These are phyloP conservation scores for Claviceps humidiphila DNA, from an alignment of 2,329 filamentous ascomycete species.

Conservation along the genomic window DNA sequence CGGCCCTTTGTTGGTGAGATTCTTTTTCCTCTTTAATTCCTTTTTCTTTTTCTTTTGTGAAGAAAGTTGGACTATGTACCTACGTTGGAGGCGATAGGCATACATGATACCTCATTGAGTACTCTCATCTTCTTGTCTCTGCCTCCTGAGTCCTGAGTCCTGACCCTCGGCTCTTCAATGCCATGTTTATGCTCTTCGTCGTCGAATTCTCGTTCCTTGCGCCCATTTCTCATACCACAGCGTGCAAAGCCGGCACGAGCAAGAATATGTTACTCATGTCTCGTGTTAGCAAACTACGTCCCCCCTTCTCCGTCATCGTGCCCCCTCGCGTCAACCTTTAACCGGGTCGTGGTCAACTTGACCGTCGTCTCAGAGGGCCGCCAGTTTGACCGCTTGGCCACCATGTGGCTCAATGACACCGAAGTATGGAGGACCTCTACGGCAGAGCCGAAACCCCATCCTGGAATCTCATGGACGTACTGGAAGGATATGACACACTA, in stretches of 20 bases:
- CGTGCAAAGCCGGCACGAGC: not conserved
- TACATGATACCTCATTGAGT: not conserved
- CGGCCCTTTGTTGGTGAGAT: constrained; percentile 54
- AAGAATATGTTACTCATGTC: not conserved
- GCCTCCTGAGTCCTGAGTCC: too few relatives aligned
- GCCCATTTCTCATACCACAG: not conserved
- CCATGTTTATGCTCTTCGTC: not conserved
- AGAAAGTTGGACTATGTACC: too few relatives aligned
- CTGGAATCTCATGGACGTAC: constrained; percentile 64
- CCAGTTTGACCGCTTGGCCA: constrained; percentile 64
- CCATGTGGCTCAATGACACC: constrained; percentile 63
- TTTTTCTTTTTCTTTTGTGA: not conserved
- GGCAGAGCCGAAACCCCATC: constrained; percentile 53
- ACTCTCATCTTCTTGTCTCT: not conserved
- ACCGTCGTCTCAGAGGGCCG: constrained; percentile 57
- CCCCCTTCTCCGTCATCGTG: constrained; percentile 43
- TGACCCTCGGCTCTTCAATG: not conserved
- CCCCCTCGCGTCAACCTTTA: constrained; percentile 56
- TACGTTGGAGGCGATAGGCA: not conserved
- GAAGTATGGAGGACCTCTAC: constrained; percentile 80
- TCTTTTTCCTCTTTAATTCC: not conserved
- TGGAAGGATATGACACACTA: constrained; percentile 68
- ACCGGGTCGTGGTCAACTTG: constrained; percentile 62
- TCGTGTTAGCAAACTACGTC: constrained; percentile 6
- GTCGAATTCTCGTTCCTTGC: too few relatives aligned